Evolutionary conservation across 2,329 filamentous ascomycete species (phyloP), one percentile per base, ranked within the genome.

Genomic region (Alternaria sp.): DNA sequence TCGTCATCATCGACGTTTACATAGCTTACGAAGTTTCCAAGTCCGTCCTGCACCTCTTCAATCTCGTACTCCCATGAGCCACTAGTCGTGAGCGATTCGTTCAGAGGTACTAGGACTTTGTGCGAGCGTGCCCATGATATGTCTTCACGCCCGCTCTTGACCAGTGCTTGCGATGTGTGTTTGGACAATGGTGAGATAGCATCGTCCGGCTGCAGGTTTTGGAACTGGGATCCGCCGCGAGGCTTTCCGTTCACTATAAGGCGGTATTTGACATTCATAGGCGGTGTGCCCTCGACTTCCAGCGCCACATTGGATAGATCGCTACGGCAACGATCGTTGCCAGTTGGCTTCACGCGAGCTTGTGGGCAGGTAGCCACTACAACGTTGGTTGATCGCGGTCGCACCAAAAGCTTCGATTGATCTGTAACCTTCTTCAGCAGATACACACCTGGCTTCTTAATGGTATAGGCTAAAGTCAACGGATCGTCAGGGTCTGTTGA

Each of bases 391-490:
- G 85, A 86, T 41, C 87, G 85, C 41, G 91, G 88, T 71, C 94
- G 93, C 11, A 97, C 92, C 76, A 98, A 93, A 32, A 99, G 86
- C 78, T 97, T 97, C 61, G 96, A 95, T 76, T 97, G 90, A 76
- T 99, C 95, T 65, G 97, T 82, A 10, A 99, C 93, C 75, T 89
- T 93, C 59, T 90, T 87, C 32, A 99, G 85, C 43, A 90, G 87
- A 79, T 99, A 99, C 20, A 96, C 86, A 36, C 95, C 95, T 1
- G 93, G 88, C 78, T 95, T 95, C 81, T 92, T 96, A 38, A 96
- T 86, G 0, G 86, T 84, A 70, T 92, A 91, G 54, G 89, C 86
- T 71, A 96, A 87, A 53, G 88, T 85, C 54, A 92, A 87, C 44
- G 90, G 86, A 8, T 85, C 82, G 4, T 84, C 81, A 3, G 81